Base-by-base conservation (phyloP, 2,329 filamentous ascomycete genomes). In the Ophiosphaerella herpotricha region DNA sequence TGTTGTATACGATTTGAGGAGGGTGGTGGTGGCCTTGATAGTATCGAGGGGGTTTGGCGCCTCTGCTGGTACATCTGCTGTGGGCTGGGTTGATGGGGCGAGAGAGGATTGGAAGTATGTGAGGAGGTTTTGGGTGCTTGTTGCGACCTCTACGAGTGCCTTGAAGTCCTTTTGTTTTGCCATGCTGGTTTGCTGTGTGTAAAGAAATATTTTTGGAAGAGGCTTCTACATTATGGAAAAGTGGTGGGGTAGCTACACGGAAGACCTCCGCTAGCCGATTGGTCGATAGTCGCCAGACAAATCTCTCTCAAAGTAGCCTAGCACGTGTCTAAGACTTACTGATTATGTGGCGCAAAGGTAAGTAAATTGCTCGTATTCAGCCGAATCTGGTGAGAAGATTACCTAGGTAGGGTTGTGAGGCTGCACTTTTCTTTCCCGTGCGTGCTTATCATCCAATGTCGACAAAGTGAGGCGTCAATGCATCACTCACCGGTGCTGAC, bases 1-100 rank as follows among this genome's bases (percentile, higher is more conserved):
- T 5, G 91, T 96, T 1, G 87, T 84, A 68, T 97, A 91, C 0
- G 91, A 90, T 68, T 85, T 86, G 51, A 96, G 84, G 5, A 95
- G 80, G 23, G 81, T 83, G 0, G 90, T 83, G 0, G 89, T 82
- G 63, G 92, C 87, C 61, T 83, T 82, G 31, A 92, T 84, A 50
- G 93, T 80, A 12, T 84, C 76, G 21, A 96, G 81, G 8, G 85
- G 79, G 58, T 66, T 73, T 46, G 53, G 61, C 3, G 65, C 53
- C 39, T 60, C 72, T 49, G 43, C 33, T n/a, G 59, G 61, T 4
- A 66, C 53, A 40, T 60, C 72, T 49, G 43, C 33, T 14, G 59
- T 43, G 23, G 63, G 50, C 24, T 52, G 50, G 11, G 53, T 38
- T n/a, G 60, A 45, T 14, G 63, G 54, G n/a, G 62, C 50, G 24